Conservation (phyloP, 495 filamentous ascomycete genomes). For the Cairneyella variabilis region DNA sequence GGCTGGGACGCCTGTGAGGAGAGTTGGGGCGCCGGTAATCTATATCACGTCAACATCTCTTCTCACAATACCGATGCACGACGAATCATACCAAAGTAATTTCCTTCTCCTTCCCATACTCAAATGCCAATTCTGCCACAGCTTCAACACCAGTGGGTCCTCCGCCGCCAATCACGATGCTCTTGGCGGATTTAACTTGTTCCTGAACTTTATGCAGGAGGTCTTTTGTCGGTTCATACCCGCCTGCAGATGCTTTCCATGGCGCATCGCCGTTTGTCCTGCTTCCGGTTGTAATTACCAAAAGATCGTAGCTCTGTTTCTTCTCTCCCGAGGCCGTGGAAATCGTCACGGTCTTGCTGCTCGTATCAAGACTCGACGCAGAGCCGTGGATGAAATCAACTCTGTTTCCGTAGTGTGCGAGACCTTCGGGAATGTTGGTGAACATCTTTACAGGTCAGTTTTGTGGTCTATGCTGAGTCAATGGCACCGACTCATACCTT, state of each 20-base stretch:
- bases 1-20: slow-evolving; percentile 23
- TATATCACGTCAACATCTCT: not conserved
- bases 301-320: slow-evolving; percentile 41
- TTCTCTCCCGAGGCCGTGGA: slow-evolving; percentile 25
- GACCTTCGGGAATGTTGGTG: slow-evolving; percentile 1
- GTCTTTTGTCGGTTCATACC: slow-evolving; percentile 38
- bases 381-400: slow-evolving; percentile 54
- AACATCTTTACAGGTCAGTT: slow-evolving; percentile 13
- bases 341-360: slow-evolving; percentile 40
- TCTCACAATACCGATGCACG: not conserved
- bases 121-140: slow-evolving; percentile 54
- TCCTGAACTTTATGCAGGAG: slow-evolving; percentile 41
- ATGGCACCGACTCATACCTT: too few relatives aligned
- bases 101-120: slow-evolving; percentile 30
- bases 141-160: slow-evolving; percentile 59
- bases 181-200: slow-evolving; percentile 47
- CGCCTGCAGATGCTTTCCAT: slow-evolving; percentile 42
- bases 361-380: slow-evolving; percentile 46
- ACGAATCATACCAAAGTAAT: slow-evolving; percentile 20
- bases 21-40: slow-evolving; percentile 26
- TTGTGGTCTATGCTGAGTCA: too few relatives aligned
- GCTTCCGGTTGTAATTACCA: slow-evolving; percentile 54
- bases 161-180: slow-evolving; percentile 62
- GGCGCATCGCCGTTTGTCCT: slow-evolving; percentile 38
- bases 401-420: not conserved